These are phyloP conservation scores for Crithidia expoeki DNA, from an alignment of 208 protist species.

Conservation along the genomic window DNA sequence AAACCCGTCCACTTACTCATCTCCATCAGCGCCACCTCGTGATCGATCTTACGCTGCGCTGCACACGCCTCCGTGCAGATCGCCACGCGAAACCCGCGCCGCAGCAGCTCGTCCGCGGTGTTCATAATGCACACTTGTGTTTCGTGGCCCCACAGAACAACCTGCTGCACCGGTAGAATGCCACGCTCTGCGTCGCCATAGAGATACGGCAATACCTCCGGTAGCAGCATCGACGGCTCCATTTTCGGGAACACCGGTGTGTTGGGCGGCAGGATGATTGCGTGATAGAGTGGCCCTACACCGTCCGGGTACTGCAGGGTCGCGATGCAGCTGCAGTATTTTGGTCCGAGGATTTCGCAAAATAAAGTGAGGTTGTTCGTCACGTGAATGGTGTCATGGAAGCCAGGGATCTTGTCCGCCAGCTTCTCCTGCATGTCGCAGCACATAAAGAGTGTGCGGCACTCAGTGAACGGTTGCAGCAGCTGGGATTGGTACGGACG, in stretches of 20 bases:
- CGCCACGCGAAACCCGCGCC: constrained; percentile 53
- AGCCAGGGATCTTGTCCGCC: constrained; percentile 42
- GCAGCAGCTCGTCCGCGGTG: constrained; percentile 64
- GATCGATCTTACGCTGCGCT: constrained; percentile 48
- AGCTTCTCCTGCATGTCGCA: constrained; percentile 85
- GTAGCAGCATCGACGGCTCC: constrained; percentile 63
- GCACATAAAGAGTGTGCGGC: constrained; percentile 74
- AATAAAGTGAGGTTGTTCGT: constrained; percentile 50
- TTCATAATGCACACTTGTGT: constrained; percentile 79
- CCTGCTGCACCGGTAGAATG: constrained; percentile 64
- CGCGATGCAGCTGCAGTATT: constrained; percentile 47
- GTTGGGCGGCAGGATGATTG: constrained; percentile 54
- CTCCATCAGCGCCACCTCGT: constrained; percentile 43
- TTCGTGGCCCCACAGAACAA: constrained; percentile 76
- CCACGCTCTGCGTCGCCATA: constrained; percentile 33
- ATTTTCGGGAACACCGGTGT: constrained; percentile 61
- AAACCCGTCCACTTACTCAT: constrained; percentile 52
- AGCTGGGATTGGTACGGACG: background rate
- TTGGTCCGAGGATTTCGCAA: constrained; percentile 36
- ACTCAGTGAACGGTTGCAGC: constrained; percentile 14
- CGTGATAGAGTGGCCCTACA: constrained; percentile 42
- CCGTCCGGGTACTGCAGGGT: constrained; percentile 68
- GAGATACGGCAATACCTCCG: constrained; percentile 52
- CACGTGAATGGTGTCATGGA: constrained; percentile 48
- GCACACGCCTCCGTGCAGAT: constrained; percentile 54